Percentiles rank a stretch among this genome's conserved stretches.
phyloP scores from a whole-genome alignment of 2,329 filamentous ascomycete genomes.

The Aspergillus fijiensis region DNA sequence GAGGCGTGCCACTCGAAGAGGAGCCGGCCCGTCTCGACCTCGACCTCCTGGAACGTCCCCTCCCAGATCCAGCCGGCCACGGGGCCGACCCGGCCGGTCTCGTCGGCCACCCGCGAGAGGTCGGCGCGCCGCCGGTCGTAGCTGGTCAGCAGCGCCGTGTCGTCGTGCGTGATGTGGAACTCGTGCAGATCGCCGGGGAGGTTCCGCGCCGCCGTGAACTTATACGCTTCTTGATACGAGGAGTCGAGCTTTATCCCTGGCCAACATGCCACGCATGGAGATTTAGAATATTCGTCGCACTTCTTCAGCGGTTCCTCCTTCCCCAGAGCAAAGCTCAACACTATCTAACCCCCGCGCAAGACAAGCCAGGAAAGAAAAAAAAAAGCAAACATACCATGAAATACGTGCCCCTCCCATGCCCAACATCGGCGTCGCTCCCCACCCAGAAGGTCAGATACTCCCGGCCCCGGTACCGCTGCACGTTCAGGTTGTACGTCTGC shows the following conservation, averaged over 20 bases:
- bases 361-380: too few relatives aligned
- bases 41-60: conserved; percentile 48
- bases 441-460: conserved; percentile 52
- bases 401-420: conserved; percentile 49
- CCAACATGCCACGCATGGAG: too few relatives aligned
- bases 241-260: conserved; percentile 24
- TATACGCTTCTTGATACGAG: conserved; percentile 36
- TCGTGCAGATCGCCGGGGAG: conserved; percentile 45
- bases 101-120: conserved; percentile 25
- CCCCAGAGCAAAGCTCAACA: too few relatives aligned
- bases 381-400: conserved; percentile 41
- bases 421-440: conserved; percentile 47
- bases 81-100: conserved; percentile 28
- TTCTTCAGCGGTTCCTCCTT: too few relatives aligned
- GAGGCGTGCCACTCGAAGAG: conserved; percentile 51
- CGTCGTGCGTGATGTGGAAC: conserved; percentile 44
- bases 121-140: conserved; percentile 43
- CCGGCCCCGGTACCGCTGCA: conserved; percentile 46
- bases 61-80: conserved; percentile 43
- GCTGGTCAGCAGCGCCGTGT: conserved; percentile 45
- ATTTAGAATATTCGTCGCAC: too few relatives aligned
- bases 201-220: conserved; percentile 39
- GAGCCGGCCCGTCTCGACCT: conserved; percentile 45
- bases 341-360: too few relatives aligned
- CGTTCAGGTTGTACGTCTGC: conserved; percentile 48